Percentiles rank a stretch among this genome's conserved stretches.
These are phyloP conservation scores for Hibiscus syriacus DNA, from an alignment of 345 rosid species.

Conservation along the genomic window DNA sequence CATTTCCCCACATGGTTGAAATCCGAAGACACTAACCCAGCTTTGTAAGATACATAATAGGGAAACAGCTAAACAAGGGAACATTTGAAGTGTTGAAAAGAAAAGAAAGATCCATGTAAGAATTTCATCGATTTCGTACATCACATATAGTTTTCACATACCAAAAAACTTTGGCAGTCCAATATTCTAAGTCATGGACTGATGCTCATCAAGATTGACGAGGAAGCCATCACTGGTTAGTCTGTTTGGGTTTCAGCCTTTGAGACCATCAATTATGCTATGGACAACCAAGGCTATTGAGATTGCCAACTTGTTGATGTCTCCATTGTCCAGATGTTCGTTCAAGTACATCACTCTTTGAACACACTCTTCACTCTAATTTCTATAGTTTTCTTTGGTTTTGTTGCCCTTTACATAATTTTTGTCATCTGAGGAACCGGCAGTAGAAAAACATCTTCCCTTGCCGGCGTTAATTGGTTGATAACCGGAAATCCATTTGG, in stretches of 20 bases:
- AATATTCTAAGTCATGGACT: not conserved
- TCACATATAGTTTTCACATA: not conserved
- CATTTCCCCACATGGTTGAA: no score
- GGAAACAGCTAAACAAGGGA: not conserved
- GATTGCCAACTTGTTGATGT: not conserved
- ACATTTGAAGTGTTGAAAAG: no score
- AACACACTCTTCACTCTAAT: conserved; percentile 26
- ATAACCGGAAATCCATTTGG: conserved; percentile 10
- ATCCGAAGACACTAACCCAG: no score
- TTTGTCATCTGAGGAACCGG: not conserved
- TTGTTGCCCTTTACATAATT: not conserved
- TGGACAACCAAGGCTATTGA: not conserved
- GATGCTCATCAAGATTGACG: not conserved
- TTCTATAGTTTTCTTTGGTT: not conserved
- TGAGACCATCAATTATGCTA: no score
- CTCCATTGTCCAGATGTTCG: conserved; percentile 3
- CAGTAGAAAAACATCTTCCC: not conserved
- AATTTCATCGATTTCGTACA: not conserved
- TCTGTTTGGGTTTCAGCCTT: no score
- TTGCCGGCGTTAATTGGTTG: not conserved
- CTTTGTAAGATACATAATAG: not conserved
- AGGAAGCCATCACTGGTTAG: not conserved
- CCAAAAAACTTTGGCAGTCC: not conserved
- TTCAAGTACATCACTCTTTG: conserved; percentile 33
- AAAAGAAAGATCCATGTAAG: not conserved